A percentile compares a stretch with the other conserved stretches of the same genome.
These are phyloP conservation scores for Zygotorulaspora danielsina DNA, from an alignment of 805 yeast genomes.

Conservation along the genomic window DNA sequence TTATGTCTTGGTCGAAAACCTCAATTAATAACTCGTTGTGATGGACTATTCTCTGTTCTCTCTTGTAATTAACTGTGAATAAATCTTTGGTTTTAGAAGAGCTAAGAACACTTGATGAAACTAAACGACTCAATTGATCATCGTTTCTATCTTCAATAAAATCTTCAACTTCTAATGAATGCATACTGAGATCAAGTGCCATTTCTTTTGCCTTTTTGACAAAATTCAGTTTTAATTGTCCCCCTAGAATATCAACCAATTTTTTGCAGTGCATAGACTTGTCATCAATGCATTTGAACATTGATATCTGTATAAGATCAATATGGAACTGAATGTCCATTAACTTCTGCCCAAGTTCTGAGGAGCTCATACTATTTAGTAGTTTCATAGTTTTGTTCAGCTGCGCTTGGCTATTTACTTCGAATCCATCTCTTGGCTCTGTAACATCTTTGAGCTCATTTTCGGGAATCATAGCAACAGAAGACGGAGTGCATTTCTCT, in stretches of 20 bases:
- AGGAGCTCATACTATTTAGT: constrained; percentile 42
- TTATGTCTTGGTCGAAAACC: constrained; percentile 72
- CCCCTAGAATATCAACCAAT: constrained; percentile 69
- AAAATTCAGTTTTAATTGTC: constrained; percentile 55
- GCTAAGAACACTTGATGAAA: constrained; percentile 58
- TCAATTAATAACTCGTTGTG: constrained; percentile 50
- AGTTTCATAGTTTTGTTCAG: constrained; percentile 18
- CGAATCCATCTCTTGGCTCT: constrained; percentile 11
- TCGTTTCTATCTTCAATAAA: constrained; percentile 60
- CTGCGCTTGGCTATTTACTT: constrained; percentile 27
- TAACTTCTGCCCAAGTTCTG: constrained; percentile 51
- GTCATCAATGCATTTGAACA: constrained; percentile 64
- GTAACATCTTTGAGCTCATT: constrained; percentile 17
- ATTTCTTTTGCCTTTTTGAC: constrained; percentile 56
- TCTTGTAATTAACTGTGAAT: constrained; percentile 53
- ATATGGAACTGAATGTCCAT: constrained; percentile 74
- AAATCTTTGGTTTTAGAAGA: constrained; percentile 43
- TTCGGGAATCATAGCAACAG: constrained; percentile 31
- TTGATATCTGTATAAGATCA: constrained; percentile 54
- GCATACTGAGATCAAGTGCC: constrained; percentile 59
- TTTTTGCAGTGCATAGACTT: constrained; percentile 57
- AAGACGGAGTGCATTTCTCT: constrained; percentile 59
- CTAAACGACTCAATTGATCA: constrained; percentile 59
- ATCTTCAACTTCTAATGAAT: constrained; percentile 69
- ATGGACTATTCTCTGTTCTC: constrained; percentile 57